Evolutionary conservation across 2,329 filamentous ascomycete species (phyloP).

Genomic region (Pseudopyrenochaeta lycopersici): DNA sequence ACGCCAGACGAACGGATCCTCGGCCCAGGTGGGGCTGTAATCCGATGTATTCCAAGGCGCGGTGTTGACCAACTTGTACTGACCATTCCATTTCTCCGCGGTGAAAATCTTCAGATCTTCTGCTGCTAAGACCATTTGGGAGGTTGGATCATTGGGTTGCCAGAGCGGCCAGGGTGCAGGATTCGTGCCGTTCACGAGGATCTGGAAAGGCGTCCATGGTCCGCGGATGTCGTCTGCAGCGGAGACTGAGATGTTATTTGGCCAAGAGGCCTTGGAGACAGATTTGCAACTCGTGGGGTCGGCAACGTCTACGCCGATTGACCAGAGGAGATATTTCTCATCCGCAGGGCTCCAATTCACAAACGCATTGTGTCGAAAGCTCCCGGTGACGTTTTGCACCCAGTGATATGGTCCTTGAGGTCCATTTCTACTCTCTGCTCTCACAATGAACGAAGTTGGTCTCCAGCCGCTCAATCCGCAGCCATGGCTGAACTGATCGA

Average conservation of each 20-base stretch:
- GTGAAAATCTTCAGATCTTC: slow-evolving; percentile 51
- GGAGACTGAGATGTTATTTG: slow-evolving; percentile 31
- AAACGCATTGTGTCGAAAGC: slow-evolving; percentile 60
- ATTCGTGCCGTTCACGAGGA: slow-evolving; percentile 50
- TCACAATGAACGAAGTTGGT: slow-evolving; percentile 56
- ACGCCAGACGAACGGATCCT: slow-evolving; percentile 50
- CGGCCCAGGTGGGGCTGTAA: slow-evolving; percentile 28
- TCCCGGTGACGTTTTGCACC: slow-evolving; percentile 51
- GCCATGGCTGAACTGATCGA: slow-evolving; percentile 56
- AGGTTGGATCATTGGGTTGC: slow-evolving; percentile 31
- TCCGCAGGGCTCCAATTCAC: slow-evolving; percentile 57
- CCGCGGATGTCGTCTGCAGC: slow-evolving; percentile 17
- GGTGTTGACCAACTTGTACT: slow-evolving; percentile 32
- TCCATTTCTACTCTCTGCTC: slow-evolving; percentile 56
- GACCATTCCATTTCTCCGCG: slow-evolving; percentile 34
- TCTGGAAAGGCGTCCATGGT: slow-evolving; percentile 20
- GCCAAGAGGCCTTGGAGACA: slow-evolving; percentile 12
- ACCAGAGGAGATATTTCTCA: slow-evolving; percentile 56
- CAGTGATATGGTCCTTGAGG: slow-evolving; percentile 58
- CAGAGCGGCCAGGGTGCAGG: slow-evolving; percentile 54
- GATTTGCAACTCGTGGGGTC: slow-evolving; percentile 22
- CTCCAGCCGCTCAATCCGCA: slow-evolving; percentile 60
- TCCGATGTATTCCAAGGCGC: slow-evolving; percentile 31
- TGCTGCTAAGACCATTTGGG: slow-evolving; percentile 44
- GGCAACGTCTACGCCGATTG: slow-evolving; percentile 53